Evolutionary conservation across 768 basidiomycete genomes (phyloP).

Genomic region (Leccinum broughii): DNA sequence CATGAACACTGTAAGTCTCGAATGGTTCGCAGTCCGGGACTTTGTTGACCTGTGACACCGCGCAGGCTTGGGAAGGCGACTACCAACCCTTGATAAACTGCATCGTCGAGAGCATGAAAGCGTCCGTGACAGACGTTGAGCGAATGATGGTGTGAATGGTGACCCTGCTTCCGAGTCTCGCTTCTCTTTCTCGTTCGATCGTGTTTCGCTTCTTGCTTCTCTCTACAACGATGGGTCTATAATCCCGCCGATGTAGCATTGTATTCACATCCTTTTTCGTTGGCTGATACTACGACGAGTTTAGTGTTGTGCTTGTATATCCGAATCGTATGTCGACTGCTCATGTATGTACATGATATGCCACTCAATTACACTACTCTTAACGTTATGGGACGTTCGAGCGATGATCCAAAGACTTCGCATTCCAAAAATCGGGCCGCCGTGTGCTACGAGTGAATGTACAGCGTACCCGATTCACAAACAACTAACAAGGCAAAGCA

Average conservation of each 20-base stretch:
- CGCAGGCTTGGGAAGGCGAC: conserved; percentile 36
- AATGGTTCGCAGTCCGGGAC: not conserved
- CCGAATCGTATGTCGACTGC: not conserved
- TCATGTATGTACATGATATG: not conserved
- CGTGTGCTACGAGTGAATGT: no score
- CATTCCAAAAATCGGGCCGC: not conserved
- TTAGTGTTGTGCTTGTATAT: not conserved
- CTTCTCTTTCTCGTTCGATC: not conserved
- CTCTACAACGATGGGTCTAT: not conserved
- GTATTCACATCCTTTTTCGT: not conserved
- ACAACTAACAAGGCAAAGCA: not conserved
- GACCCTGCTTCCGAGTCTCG: not conserved
- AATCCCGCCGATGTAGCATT: not conserved
- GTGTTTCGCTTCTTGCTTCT: not conserved
- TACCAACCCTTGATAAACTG: conserved; percentile 35
- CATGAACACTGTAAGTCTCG: conserved; percentile 32
- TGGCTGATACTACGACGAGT: not conserved
- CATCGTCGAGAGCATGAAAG: conserved; percentile 28
- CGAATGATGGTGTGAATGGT: conserved; percentile 29
- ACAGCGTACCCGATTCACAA: not conserved
- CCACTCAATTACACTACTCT: not conserved
- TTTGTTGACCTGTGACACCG: not conserved
- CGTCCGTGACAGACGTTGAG: conserved; percentile 29
- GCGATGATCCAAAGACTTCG: not conserved
- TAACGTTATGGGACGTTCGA: not conserved